Conservation (phyloP, 1,139 yeast species). For the Hyphopichia burtonii region DNA sequence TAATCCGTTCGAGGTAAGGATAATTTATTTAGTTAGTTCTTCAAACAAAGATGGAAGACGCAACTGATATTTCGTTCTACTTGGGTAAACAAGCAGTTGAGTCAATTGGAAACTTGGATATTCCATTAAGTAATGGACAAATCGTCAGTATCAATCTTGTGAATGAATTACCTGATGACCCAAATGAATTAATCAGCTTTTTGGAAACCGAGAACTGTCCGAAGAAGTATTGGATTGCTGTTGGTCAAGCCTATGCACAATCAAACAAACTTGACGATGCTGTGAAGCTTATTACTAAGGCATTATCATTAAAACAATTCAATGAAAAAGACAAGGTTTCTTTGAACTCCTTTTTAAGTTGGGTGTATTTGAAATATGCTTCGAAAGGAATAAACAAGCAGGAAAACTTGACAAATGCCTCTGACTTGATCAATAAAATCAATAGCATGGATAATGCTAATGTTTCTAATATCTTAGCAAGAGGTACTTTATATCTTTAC, state of each 20-base stretch:
- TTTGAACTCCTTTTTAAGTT: constrained; percentile 63
- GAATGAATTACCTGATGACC: constrained; percentile 84
- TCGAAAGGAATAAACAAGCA: constrained; percentile 25
- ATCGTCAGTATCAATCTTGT: constrained; percentile 66
- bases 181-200: constrained; percentile 74
- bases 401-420: constrained; percentile 22
- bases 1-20: neutral
- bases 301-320: constrained; percentile 41
- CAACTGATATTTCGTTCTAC: constrained; percentile 39
- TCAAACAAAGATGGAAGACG: constrained; percentile 24
- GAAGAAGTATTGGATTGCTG: constrained; percentile 76
- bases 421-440: constrained; percentile 17
- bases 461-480: constrained; percentile 54
- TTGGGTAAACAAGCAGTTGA: constrained; percentile 34
- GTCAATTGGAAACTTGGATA: constrained; percentile 46
- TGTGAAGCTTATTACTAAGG: constrained; percentile 59
- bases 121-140: constrained; percentile 70
- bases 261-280: constrained; percentile 63
- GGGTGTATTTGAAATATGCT: constrained; percentile 60
- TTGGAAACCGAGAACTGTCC: constrained; percentile 78
- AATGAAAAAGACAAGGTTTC: constrained; percentile 50
- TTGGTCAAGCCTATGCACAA: constrained; percentile 78
- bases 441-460: constrained; percentile 13
- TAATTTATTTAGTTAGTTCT: neutral
- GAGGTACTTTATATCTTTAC: constrained; percentile 51